phyloP scores from a whole-genome alignment of 2,329 filamentous ascomycete species.

The Dothistroma pini region DNA sequence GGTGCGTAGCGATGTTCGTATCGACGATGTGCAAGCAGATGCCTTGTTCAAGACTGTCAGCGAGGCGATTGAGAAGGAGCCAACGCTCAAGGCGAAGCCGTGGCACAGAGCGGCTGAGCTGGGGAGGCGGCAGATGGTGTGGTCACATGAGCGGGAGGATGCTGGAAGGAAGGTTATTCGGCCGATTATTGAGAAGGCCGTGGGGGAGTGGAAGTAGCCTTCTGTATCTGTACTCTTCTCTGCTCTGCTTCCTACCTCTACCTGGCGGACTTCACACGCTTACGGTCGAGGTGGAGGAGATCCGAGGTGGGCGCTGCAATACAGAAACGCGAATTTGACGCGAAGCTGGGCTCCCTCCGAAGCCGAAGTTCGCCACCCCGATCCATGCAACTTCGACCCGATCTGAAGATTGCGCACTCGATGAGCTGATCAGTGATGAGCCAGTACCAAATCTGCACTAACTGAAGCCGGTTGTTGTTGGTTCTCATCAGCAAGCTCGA shows the following conservation, averaged over 20 bases:
- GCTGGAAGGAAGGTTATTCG: constrained; percentile 45
- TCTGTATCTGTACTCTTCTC: not conserved
- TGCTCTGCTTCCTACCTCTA: not conserved
- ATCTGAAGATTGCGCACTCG: not conserved
- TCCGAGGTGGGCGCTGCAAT: not conserved
- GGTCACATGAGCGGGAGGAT: constrained; percentile 38
- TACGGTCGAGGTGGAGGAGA: not conserved
- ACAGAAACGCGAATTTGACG: not conserved
- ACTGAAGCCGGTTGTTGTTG: too few relatives aligned
- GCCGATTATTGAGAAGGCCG: constrained; percentile 46
- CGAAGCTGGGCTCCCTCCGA: not conserved
- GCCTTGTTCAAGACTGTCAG: constrained; percentile 41
- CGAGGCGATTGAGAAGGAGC: constrained; percentile 41
- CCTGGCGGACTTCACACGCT: too few relatives aligned
- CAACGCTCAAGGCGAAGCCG: constrained; percentile 39
- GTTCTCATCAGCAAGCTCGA: too few relatives aligned
- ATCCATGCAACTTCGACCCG: not conserved
- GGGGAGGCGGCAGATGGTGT: constrained; percentile 45
- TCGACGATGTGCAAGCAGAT: constrained; percentile 44
- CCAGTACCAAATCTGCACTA: too few relatives aligned
- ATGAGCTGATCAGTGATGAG: too few relatives aligned
- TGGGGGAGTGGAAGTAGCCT: constrained; percentile 37
- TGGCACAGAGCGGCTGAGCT: constrained; percentile 45
- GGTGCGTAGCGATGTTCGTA: constrained; percentile 45
- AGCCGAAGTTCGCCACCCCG: not conserved